Evolutionary conservation across 495 filamentous ascomycete species (phyloP), one percentile per base, ranked within the genome.

Genomic region (Neurospora terricola): DNA sequence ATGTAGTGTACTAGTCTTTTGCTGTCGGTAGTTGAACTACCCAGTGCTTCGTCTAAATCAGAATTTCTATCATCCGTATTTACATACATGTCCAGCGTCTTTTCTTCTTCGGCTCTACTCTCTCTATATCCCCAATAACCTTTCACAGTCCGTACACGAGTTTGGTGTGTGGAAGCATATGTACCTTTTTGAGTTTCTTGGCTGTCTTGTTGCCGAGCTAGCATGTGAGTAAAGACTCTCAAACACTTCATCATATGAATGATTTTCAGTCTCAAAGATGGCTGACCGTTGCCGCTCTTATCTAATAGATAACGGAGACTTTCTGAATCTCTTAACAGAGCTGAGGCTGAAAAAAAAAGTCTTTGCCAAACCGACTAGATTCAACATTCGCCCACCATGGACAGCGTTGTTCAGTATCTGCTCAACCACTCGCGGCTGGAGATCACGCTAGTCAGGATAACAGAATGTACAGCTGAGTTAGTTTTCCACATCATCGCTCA

Each of bases 371-470:
- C 8, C 8, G 23, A 71, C 27, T 14, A 23, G n/a, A 34, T 14
- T 62, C 54, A 66, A 18, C 54, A 34, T 14, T 66, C 14, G 27
- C 27, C 54, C 71, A 72, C 37, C 39, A 77, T 77, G 75, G 71
- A 77, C 48, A 69, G 75, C 70, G 71, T 77, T 9, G 69, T 73
- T 12, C 76, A 76, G 69, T 34, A 54, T 45, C 73, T 77, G 34
- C 21, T 77, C 27, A 77, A 77, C 38, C 18, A 74, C 14, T 77
- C 76, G 27, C 71, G 70, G 40, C 75, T 77, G 40, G 76, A 77
- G 71, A 62, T 77, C 27, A 70, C 72, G 11, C 72, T 72, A 6
- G 72, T 74, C 75, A 76, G 75, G 45, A 74, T 77, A 34, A 76
- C 72, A 18, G 69, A 74, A n/a, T 72, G 75, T 1, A 73, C 75